These are phyloP conservation scores for Seminavis robusta DNA, from an alignment of 108 stramenopile genomes.

Conservation along the genomic window DNA sequence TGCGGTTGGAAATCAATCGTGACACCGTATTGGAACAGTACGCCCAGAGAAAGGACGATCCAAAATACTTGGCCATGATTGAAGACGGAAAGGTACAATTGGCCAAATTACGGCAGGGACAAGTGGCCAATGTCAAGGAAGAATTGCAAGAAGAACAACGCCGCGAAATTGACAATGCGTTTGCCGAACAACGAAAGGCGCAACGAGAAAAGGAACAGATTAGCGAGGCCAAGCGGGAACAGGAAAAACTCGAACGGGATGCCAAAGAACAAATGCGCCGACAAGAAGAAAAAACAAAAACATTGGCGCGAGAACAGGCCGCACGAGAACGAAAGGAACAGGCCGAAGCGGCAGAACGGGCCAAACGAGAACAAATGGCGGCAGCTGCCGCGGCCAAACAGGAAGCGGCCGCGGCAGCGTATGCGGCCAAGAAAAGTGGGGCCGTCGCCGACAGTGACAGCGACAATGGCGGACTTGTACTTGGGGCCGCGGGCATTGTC, in stretches of 20 bases:
- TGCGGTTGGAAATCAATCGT: constrained; percentile 32
- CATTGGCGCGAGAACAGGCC: not conserved
- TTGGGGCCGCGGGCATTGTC: too few species aligned
- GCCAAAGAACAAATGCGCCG: too few species aligned
- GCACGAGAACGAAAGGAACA: not conserved
- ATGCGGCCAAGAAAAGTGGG: too few species aligned
- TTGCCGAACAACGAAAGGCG: not conserved
- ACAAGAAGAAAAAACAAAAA: not conserved
- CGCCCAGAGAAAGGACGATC: constrained; percentile 7
- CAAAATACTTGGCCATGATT: constrained; percentile 23
- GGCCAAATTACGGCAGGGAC: constrained; percentile 1
- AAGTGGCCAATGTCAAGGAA: not conserved
- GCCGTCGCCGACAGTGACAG: too few species aligned
- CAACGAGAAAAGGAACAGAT: not conserved
- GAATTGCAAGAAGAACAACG: not conserved
- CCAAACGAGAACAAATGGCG: too few species aligned
- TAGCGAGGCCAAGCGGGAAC: not conserved
- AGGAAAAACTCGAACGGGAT: too few species aligned
- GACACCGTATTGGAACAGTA: constrained; percentile 14
- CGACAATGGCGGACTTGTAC: too few species aligned
- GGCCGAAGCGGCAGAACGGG: not conserved
- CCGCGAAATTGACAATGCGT: constrained; percentile 9
- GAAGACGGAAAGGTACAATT: constrained; percentile 3
- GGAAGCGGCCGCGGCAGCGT: too few species aligned
- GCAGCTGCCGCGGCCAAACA: too few species aligned